Evolutionary conservation across 2,329 filamentous ascomycete species (phyloP).

Genomic region (Emericellopsis cladophorae): DNA sequence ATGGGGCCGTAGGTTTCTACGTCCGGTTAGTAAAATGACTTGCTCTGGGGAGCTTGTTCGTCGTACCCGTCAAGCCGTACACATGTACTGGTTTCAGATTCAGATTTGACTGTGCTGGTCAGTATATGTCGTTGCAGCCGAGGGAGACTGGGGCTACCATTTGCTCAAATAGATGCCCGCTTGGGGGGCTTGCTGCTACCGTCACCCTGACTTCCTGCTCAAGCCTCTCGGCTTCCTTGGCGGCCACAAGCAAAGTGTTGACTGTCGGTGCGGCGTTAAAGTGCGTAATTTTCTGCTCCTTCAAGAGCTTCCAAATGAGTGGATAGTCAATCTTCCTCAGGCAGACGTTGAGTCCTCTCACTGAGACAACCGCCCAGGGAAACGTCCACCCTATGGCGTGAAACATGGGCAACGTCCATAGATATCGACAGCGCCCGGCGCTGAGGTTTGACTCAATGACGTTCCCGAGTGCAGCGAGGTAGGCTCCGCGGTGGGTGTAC

Average conservation of each 20-base stretch:
- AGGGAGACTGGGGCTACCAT: constrained; percentile 46
- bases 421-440: constrained; percentile 60
- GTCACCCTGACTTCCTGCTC: constrained; percentile 68
- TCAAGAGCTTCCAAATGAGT: constrained; percentile 80
- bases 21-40: not conserved
- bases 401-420: constrained; percentile 89
- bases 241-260: constrained; percentile 80
- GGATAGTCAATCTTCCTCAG: constrained; percentile 91
- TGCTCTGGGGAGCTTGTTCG: not conserved
- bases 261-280: constrained; percentile 95
- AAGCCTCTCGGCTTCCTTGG: constrained; percentile 60
- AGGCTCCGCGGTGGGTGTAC: constrained; percentile 78
- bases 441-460: constrained; percentile 83
- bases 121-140: not conserved
- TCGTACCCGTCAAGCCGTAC: constrained; percentile 57
- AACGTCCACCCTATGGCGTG: constrained; percentile 73
- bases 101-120: constrained; percentile 30
- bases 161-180: constrained; percentile 79
- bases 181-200: constrained; percentile 84
- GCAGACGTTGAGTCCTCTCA: constrained; percentile 89
- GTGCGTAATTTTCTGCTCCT: constrained; percentile 79
- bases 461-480: constrained; percentile 75
- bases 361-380: constrained; percentile 85
- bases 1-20: constrained; percentile 85
- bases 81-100: constrained; percentile 89